phyloP scores from a whole-genome alignment of 2,329 filamentous ascomycete species.

The Xylaria sp. region DNA sequence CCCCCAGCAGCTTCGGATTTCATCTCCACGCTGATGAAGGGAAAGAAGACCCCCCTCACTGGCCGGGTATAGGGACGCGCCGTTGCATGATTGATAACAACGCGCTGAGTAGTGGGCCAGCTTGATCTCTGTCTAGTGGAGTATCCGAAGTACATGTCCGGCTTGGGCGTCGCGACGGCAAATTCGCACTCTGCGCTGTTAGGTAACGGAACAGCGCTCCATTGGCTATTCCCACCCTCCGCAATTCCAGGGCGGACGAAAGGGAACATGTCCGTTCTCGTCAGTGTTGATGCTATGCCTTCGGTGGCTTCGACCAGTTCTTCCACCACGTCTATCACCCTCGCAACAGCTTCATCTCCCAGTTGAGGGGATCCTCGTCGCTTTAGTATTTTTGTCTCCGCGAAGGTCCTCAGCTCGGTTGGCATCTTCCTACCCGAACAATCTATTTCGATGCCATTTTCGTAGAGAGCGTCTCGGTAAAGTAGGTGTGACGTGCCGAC shows the following conservation, averaged over 20 bases:
- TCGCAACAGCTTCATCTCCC: neutral
- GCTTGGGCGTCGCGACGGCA: neutral
- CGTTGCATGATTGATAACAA: neutral
- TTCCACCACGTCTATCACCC: neutral
- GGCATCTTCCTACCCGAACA: neutral
- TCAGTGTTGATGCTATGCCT: neutral
- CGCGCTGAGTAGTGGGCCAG: neutral
- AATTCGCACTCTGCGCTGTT: neutral
- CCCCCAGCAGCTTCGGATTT: slow-evolving; percentile 1
- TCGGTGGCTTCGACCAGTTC: neutral
- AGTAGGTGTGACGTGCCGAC: neutral
- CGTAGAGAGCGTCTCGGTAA: neutral
- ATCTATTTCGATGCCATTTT: neutral
- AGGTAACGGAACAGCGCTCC: neutral
- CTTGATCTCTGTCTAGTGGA: neutral
- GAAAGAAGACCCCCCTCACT: neutral
- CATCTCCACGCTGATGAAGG: neutral
- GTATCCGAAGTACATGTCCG: neutral
- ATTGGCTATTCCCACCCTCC: neutral
- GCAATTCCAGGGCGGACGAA: neutral
- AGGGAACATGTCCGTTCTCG: neutral
- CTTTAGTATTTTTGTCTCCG: neutral
- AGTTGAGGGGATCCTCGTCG: neutral
- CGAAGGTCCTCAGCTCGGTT: neutral
- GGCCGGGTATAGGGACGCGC: neutral